These are phyloP conservation scores for Salix koriyanagi DNA, from an alignment of 345 rosid species.

Conservation along the genomic window DNA sequence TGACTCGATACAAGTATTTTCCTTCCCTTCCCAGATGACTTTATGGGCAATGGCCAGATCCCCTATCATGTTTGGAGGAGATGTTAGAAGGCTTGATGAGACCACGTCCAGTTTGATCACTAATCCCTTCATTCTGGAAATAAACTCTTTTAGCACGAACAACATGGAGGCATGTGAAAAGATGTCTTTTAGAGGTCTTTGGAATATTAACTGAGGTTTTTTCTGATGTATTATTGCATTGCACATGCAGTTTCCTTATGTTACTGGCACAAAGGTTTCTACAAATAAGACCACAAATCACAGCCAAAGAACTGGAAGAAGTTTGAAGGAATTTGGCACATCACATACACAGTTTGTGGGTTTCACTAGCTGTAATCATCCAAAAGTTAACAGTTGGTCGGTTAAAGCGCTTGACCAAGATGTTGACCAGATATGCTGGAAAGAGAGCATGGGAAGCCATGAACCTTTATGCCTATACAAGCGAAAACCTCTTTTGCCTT, in stretches of 20 bases:
- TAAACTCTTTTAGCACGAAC: slow-evolving; percentile 64
- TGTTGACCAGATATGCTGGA: slow-evolving; percentile 67
- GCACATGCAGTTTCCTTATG: slow-evolving; percentile 51
- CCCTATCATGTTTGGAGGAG: slow-evolving; percentile 95
- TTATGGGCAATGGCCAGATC: slow-evolving; percentile 92
- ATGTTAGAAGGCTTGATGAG: slow-evolving; percentile 64
- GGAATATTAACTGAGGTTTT: slow-evolving; percentile 5
- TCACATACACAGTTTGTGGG: slow-evolving; percentile 39
- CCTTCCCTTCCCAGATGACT: slow-evolving; percentile 58
- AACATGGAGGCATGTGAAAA: slow-evolving; percentile 62
- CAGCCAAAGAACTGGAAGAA: slow-evolving; percentile 1
- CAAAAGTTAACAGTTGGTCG: slow-evolving; percentile 57
- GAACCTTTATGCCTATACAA: slow-evolving; percentile 66
- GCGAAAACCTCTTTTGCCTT: slow-evolving; percentile 43
- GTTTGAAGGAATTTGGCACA: slow-evolving; percentile 17
- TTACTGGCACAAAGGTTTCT: slow-evolving; percentile 21
- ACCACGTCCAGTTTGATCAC: slow-evolving; percentile 60
- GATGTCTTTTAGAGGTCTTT: not conserved
- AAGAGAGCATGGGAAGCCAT: slow-evolving; percentile 26
- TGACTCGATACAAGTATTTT: not conserved
- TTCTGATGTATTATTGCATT: slow-evolving; percentile 8
- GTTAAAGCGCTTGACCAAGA: slow-evolving; percentile 38
- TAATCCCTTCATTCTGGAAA: slow-evolving; percentile 62
- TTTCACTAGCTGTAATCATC: slow-evolving; percentile 65
- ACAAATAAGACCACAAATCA: slow-evolving; percentile 5